Evolutionary conservation across 169 alveolate genomes (phyloP).

Genomic region (Eimeria brunetti): DNA sequence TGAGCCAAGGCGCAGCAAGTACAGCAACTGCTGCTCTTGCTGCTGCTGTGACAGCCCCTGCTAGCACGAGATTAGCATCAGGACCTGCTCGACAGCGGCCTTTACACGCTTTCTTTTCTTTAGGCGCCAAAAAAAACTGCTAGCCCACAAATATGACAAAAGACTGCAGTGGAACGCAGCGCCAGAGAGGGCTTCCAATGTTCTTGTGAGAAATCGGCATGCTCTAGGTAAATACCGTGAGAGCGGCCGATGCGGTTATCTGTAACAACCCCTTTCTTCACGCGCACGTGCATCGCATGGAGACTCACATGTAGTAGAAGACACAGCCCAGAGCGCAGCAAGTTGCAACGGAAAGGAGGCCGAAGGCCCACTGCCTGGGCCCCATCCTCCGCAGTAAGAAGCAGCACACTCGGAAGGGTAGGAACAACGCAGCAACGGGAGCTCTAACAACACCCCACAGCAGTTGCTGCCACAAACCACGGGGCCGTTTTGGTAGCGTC

Average conservation of each 20-base stretch:
- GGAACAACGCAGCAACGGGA: constrained; percentile 54
- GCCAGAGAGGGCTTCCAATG: not conserved
- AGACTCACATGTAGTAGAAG: constrained; percentile 73
- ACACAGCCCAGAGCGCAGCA: constrained; percentile 52
- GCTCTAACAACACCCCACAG: constrained; percentile 29
- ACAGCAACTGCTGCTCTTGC: not conserved
- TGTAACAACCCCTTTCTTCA: not conserved
- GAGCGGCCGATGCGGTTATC: not conserved
- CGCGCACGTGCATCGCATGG: not conserved
- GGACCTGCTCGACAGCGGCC: not conserved
- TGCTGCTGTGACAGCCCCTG: not conserved
- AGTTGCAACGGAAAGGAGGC: constrained; percentile 40
- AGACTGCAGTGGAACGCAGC: constrained; percentile 33
- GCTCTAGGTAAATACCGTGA: not conserved
- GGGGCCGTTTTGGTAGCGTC: constrained; percentile 3
- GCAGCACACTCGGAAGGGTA: constrained; percentile 65
- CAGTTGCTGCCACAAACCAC: not conserved
- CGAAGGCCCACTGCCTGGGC: constrained; percentile 65
- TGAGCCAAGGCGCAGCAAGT: not conserved
- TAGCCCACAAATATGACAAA: not conserved
- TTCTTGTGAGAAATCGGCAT: not conserved
- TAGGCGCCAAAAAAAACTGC: constrained; percentile 33
- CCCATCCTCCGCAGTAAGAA: constrained; percentile 62
- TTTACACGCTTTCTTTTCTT: not conserved
- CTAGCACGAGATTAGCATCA: not conserved